Conservation (phyloP, 1,139 yeast species). For the Saccharomycopsis hybrid region DNA sequence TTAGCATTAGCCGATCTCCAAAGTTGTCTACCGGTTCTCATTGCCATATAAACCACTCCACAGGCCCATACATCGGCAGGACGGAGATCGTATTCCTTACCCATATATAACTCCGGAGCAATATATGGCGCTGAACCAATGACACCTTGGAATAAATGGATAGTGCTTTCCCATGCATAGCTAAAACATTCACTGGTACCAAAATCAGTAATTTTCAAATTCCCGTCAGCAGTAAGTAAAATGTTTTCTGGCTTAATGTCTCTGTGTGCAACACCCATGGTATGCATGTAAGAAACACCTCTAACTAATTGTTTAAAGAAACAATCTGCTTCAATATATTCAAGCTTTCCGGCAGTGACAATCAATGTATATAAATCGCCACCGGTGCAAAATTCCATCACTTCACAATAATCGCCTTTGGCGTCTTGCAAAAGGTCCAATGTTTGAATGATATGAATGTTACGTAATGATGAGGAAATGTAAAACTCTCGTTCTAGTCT, state of each 20-base stretch:
- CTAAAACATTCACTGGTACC: slow-evolving; percentile 72
- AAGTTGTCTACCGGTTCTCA: slow-evolving; percentile 44
- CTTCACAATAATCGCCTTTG: slow-evolving; percentile 56
- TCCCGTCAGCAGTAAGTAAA: slow-evolving; percentile 42
- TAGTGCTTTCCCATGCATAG: slow-evolving; percentile 60
- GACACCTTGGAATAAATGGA: slow-evolving; percentile 49
- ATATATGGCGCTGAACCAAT: slow-evolving; percentile 75
- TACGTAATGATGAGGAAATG: slow-evolving; percentile 62
- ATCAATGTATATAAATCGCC: slow-evolving; percentile 59
- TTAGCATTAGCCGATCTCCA: slow-evolving; percentile 42
- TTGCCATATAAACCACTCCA: slow-evolving; percentile 52
- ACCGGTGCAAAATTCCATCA: slow-evolving; percentile 73
- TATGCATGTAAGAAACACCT: slow-evolving; percentile 63
- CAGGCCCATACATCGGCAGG: slow-evolving; percentile 66
- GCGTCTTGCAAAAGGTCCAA: slow-evolving; percentile 58
- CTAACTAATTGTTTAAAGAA: slow-evolving; percentile 60
- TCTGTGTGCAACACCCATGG: slow-evolving; percentile 72
- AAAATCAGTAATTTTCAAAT: slow-evolving; percentile 58
- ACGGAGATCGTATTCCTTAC: slow-evolving; percentile 48
- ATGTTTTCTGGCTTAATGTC: slow-evolving; percentile 68
- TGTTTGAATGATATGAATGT: slow-evolving; percentile 62
- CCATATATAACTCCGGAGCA: slow-evolving; percentile 59
- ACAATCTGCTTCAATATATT: slow-evolving; percentile 60
- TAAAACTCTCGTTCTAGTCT: slow-evolving; percentile 73
- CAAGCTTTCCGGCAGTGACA: slow-evolving; percentile 31